These are phyloP conservation scores for Drechslera avenae DNA, from an alignment of 2,329 filamentous ascomycete species.

Conservation along the genomic window DNA sequence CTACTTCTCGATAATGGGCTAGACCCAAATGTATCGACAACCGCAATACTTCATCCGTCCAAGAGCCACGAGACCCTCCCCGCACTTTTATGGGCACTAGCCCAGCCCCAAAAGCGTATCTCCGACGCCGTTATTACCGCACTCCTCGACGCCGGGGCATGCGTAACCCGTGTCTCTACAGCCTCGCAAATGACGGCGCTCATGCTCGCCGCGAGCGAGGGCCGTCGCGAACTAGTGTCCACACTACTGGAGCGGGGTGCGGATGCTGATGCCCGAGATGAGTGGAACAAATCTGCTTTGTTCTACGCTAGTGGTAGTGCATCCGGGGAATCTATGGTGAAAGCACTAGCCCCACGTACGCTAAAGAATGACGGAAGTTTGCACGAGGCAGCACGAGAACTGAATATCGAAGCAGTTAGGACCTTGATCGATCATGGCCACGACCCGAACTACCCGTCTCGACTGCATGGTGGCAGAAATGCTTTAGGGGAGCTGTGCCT, in stretches of 20 bases:
- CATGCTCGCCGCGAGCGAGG: constrained; percentile 63
- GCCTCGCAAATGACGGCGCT: constrained; percentile 62
- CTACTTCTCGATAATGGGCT: constrained; percentile 33
- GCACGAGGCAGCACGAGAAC: constrained; percentile 66
- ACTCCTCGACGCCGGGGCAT: constrained; percentile 61
- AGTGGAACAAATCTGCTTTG: constrained; percentile 63
- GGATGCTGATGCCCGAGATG: constrained; percentile 64
- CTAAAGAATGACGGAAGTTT: constrained; percentile 68
- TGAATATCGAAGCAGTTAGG: constrained; percentile 63
- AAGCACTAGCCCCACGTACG: constrained; percentile 61
- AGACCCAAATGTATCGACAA: constrained; percentile 50
- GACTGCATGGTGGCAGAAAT: constrained; percentile 65
- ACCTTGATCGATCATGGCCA: constrained; percentile 65
- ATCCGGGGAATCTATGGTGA: constrained; percentile 34
- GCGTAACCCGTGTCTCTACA: constrained; percentile 61
- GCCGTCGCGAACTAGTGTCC: constrained; percentile 63
- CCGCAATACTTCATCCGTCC: constrained; percentile 53
- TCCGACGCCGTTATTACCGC: constrained; percentile 63
- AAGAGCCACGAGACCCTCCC: constrained; percentile 62
- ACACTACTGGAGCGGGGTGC: constrained; percentile 63
- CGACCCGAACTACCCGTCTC: constrained; percentile 68
- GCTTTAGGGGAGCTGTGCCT: constrained; percentile 68
- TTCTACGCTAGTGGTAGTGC: constrained; percentile 63
- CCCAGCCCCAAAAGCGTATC: constrained; percentile 67
- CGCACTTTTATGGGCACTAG: constrained; percentile 65